Evolutionary conservation across 1,139 yeast species (phyloP).

Genomic region (Candida tropicalis): DNA sequence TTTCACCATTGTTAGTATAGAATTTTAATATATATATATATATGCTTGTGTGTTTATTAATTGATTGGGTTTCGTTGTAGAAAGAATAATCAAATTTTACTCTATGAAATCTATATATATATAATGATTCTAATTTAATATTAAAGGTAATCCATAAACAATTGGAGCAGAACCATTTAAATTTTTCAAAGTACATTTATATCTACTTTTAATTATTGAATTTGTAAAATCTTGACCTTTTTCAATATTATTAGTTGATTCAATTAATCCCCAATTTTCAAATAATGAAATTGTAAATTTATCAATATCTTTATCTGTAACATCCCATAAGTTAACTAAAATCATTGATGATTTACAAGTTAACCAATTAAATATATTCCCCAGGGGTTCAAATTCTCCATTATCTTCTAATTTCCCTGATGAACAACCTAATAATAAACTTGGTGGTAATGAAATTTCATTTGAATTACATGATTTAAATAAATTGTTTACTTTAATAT

Average conservation of each 20-base stretch:
- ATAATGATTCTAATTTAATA: too few species aligned
- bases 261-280: conserved; percentile 60
- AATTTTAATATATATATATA: too few species aligned
- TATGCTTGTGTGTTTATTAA: too few species aligned
- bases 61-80: too few species aligned
- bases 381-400: conserved; percentile 72
- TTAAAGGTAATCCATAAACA: conserved; percentile 31
- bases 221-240: conserved; percentile 14
- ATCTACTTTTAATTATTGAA: conserved; percentile 49
- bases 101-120: too few species aligned
- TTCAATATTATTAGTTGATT: not conserved
- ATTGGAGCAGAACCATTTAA: conserved; percentile 39
- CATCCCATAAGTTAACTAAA: conserved; percentile 92
- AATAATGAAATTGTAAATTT: conserved; percentile 64
- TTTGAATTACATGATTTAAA: conserved; percentile 21
- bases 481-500: conserved; percentile 46
- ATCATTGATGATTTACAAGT: conserved; percentile 82
- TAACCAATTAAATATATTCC: conserved; percentile 75
- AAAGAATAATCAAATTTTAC: too few species aligned
- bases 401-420: conserved; percentile 69
- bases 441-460: conserved; percentile 50
- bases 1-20: too few species aligned
- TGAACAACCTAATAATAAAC: conserved; percentile 87
- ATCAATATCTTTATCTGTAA: conserved; percentile 94
- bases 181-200: conserved; percentile 50